Conservation (phyloP, 2,329 filamentous ascomycete species). For the Penicillium sp. region DNA sequence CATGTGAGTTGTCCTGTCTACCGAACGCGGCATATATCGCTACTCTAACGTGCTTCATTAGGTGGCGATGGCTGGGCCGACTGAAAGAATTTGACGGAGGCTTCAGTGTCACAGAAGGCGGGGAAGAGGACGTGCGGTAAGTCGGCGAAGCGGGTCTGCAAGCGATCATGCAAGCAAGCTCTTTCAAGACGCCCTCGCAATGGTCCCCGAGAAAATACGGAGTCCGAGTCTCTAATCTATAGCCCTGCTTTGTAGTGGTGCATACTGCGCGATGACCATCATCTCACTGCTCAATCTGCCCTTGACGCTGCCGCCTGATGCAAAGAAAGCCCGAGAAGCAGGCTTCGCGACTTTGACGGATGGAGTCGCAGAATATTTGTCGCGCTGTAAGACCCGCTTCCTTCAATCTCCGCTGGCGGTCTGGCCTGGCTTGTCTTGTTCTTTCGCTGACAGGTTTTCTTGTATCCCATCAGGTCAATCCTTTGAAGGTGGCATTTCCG, state of each 20-base stretch:
- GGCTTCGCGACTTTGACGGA: slow-evolving; percentile 69
- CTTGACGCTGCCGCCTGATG: slow-evolving; percentile 71
- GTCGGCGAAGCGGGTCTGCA: slow-evolving; percentile 24
- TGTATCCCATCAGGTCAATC: slow-evolving; percentile 68
- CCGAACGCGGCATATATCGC: too few species aligned
- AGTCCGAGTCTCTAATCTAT: slow-evolving; percentile 17
- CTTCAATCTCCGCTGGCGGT: neutral
- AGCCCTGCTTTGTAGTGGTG: slow-evolving; percentile 61
- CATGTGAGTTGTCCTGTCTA: slow-evolving; percentile 54
- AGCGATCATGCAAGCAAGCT: neutral
- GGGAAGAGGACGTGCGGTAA: slow-evolving; percentile 89
- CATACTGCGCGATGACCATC: slow-evolving; percentile 86
- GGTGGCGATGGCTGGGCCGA: slow-evolving; percentile 82
- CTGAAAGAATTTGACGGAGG: slow-evolving; percentile 87
- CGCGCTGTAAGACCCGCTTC: slow-evolving; percentile 63
- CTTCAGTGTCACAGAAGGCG: slow-evolving; percentile 83
- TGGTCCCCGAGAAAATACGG: slow-evolving; percentile 17
- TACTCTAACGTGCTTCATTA: slow-evolving; percentile 22
- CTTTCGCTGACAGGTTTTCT: slow-evolving; percentile 14
- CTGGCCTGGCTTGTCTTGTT: neutral
- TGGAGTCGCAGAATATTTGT: slow-evolving; percentile 76
- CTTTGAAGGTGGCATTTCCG: slow-evolving; percentile 91
- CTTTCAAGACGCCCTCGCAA: neutral
- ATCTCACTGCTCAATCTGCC: slow-evolving; percentile 83
- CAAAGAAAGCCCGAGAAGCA: slow-evolving; percentile 61